Base-by-base conservation (phyloP, 129 eudicot genomes). In the Escallonia herrerae region DNA sequence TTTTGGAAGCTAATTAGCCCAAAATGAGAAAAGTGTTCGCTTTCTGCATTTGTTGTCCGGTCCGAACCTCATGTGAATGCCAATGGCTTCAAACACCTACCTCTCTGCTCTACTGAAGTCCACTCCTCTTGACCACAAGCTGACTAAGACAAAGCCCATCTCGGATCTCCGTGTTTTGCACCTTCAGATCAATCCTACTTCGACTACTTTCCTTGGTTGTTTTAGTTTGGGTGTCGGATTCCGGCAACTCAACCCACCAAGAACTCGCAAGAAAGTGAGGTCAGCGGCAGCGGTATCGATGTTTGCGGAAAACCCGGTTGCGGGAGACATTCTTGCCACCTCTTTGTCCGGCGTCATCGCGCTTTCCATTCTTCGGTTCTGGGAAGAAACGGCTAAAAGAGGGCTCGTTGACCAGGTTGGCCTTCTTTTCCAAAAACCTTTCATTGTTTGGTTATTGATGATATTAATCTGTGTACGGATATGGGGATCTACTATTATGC, bases 351-450 rank as follows among this genome's bases (percentile, higher is more conserved):
- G 82, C 3, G 77, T 49, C 7, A 60, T 81, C 52, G 82, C 86
- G 14, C 22, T 77, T 8, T 64, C 76, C 7, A 4, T 77, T 71
- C 86, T 81, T 57, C 77, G 74, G 3, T 0, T 81, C 5, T 81
- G 82, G 82, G 82, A 65, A 6, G 80, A 72, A 53, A 73, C 82
- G 10, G 82, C 86, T 9, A 77, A 69, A 55, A 56, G 79, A 12
- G 77, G 77, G 13, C n/a, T 81, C 50, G 67, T 81, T 56, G 86
- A 81, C 53, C 82, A 81, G 86, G 86, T 80, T 40, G 58, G 3
- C 41, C 48, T 3, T 0, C 0, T 65, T 8, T 5, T 6, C 9
- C 43, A 22, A 22, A 22, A 22, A 22, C 33, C 33, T 22, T n/a
- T 22, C 33, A 22, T 11, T 51, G 5, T 51, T 2, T 7, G 11